Base-by-base conservation (phyloP, 2,329 filamentous ascomycete genomes). In the Corinectria fuckeliana region DNA sequence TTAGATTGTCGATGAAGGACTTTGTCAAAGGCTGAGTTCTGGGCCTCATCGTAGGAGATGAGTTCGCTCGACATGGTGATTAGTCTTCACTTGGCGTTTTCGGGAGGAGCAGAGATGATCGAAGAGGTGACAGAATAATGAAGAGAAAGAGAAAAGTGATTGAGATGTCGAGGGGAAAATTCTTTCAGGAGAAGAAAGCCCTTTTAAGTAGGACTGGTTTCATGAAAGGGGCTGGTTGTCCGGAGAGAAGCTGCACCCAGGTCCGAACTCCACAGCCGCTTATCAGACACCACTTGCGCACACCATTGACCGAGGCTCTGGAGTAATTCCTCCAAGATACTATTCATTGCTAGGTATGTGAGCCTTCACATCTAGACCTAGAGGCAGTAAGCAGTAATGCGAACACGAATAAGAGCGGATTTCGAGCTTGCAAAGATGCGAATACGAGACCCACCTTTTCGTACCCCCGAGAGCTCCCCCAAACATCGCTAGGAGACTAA, bases 1-100 rank as follows among this genome's bases (percentile, higher is more conserved):
- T 90, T 81, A 50, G 91, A 91, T 63, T 77, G 73, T 65, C 82
- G 90, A 77, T 96, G 92, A 77, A 96, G 83, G 64, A 85, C 90
- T 77, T 91, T 90, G 81, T 92, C 92, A 82, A 96, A 96, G 64
- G 85, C 89, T 58, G 91, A 90, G 89, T 96, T 92, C 67, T 89
- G 90, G 70, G 80, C 76, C 75, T 92, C 89, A 74, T 96, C 86
- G 78, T 95, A 91, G 69, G 82, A 80, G 81, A 96, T 91, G 71
- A 96, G 87, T 23, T 74, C 63, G n/a, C 47, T 69, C 11, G 71
- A 66, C 71, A 72, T 72, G 36, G 23, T 67, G 50, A 30, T 14
- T 36, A 18, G 34, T n/a, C 20, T 50, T 50, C 6, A 16, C n/a
- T 36, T 23, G n/a, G 14, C 9, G 34, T 6, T 53, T 13, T 38